Conservation (phyloP, 495 filamentous ascomycete species). For the Viridothelium virens region DNA sequence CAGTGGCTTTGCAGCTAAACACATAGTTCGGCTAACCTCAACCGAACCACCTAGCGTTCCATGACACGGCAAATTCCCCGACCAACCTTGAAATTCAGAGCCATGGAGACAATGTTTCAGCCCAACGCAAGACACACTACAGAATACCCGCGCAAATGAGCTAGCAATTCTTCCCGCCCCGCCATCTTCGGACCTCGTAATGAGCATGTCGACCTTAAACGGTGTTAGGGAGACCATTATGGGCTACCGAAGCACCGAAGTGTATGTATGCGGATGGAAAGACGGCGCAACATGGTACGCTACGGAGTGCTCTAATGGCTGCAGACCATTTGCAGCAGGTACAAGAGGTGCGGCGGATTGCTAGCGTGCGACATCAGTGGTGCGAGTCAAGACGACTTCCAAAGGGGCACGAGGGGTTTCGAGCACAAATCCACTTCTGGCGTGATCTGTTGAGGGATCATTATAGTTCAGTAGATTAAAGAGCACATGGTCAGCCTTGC, state of each 20-base stretch:
- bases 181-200: not conserved
- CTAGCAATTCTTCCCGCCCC: not conserved
- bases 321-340: not conserved
- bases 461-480: too few species aligned
- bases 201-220: not conserved
- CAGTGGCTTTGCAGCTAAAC: not conserved
- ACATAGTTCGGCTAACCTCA: not conserved
- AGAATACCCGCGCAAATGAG: not conserved
- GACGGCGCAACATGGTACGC: too few species aligned
- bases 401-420: too few species aligned
- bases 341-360: too few species aligned
- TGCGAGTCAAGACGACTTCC: too few species aligned
- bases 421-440: too few species aligned
- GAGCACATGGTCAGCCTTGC: too few species aligned
- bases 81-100: not conserved
- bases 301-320: not conserved
- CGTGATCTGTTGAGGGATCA: too few species aligned
- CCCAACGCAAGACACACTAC: not conserved
- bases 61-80: not conserved
- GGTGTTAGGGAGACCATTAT: not conserved
- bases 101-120: not conserved
- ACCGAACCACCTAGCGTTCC: not conserved
- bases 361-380: too few species aligned
- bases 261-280: not conserved
- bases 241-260: not conserved